Conservation (phyloP, 225 moss, liverwort and hornwort species). For the Physcomitrellopsis africana region DNA sequence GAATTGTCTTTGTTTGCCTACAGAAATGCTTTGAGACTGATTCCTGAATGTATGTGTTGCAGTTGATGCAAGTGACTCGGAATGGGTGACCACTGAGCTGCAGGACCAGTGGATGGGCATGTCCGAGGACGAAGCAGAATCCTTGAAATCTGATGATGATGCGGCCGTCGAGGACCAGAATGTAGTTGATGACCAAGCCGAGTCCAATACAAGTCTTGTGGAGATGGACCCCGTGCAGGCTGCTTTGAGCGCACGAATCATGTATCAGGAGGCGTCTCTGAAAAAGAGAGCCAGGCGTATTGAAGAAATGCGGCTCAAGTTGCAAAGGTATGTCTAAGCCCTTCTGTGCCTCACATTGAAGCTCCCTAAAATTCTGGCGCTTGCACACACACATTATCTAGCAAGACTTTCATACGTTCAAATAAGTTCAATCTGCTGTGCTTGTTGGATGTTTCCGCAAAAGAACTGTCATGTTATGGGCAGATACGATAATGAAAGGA, state of each 20-base stretch:
- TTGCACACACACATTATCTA: background rate
- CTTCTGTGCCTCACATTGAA: background rate
- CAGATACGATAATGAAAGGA: background rate
- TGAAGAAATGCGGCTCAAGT: slow-evolving; percentile 39
- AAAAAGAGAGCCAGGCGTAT: slow-evolving; percentile 30
- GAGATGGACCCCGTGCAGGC: slow-evolving; percentile 30
- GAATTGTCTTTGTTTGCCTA: background rate
- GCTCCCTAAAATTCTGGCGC: background rate
- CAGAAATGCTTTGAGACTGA: slow-evolving; percentile 8
- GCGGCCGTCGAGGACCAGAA: slow-evolving; percentile 30
- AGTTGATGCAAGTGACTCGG: slow-evolving; percentile 47
- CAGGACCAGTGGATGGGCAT: slow-evolving; percentile 42
- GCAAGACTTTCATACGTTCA: background rate
- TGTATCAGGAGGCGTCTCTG: slow-evolving; percentile 37
- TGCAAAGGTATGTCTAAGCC: slow-evolving; percentile 39
- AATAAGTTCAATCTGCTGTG: background rate
- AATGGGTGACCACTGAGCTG: slow-evolving; percentile 38
- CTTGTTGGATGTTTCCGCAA: background rate
- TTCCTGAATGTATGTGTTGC: slow-evolving; percentile 31
- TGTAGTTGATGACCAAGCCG: slow-evolving; percentile 26
- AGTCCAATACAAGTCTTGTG: slow-evolving; percentile 16
- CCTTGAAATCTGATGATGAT: slow-evolving; percentile 42
- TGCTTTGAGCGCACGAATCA: slow-evolving; percentile 31
- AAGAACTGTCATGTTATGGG: background rate
- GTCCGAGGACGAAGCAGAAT: slow-evolving; percentile 41